These are phyloP conservation scores for Sedum album DNA, from an alignment of 164 flowering plant species.

Conservation along the genomic window DNA sequence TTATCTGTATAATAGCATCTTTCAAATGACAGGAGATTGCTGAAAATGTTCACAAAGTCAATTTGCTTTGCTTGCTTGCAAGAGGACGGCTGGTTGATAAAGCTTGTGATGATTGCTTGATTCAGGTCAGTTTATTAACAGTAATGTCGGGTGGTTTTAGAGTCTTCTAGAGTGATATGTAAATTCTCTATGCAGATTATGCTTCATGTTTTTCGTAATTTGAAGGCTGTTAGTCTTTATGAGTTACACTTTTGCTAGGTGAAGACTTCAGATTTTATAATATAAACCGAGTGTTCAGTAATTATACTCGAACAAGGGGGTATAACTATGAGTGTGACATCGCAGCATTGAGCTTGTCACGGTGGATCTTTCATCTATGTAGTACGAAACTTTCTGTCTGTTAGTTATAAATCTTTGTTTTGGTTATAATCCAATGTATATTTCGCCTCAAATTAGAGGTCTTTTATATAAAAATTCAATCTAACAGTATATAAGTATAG, in stretches of 20 bases:
- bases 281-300: background rate
- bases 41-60: slow-evolving; percentile 81
- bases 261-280: background rate
- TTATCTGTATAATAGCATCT: too few relatives aligned
- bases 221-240: background rate
- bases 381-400: background rate
- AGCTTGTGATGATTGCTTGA: slow-evolving; percentile 82
- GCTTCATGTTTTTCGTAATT: background rate
- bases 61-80: slow-evolving; percentile 83
- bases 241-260: background rate
- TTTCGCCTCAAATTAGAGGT: too few relatives aligned
- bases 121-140: slow-evolving; percentile 53
- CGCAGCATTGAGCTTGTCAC: too few relatives aligned
- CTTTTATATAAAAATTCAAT: background rate
- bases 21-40: slow-evolving; percentile 55
- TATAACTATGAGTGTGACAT: too few relatives aligned
- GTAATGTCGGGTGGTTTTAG: background rate
- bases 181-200: background rate
- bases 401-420: background rate
- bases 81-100: slow-evolving; percentile 78
- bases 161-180: background rate
- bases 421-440: too few relatives aligned
- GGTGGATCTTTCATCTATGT: too few relatives aligned
- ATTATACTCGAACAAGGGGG: too few relatives aligned
- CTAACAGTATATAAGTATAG: background rate